A percentile compares a stretch with the other conserved stretches of the same genome.
These are phyloP conservation scores for Aegle marmelos DNA, from an alignment of 345 rosid genomes.

Conservation along the genomic window DNA sequence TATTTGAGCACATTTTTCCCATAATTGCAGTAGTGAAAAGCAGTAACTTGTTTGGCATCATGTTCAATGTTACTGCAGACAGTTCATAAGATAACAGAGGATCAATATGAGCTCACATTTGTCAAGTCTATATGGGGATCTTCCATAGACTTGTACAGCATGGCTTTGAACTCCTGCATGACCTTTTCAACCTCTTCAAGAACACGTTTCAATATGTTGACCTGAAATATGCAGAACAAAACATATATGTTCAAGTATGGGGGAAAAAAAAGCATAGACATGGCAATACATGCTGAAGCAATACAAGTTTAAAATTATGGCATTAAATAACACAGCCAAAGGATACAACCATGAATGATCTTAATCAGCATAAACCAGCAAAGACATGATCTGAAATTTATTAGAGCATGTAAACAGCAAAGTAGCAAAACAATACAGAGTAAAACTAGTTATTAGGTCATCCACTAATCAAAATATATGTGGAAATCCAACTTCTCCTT, in stretches of 20 bases:
- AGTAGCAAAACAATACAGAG: neutral
- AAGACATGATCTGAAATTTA: neutral
- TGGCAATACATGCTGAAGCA: neutral
- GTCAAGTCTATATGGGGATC: conserved; percentile 90
- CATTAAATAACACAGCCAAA: neutral
- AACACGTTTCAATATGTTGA: conserved; percentile 88
- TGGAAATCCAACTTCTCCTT: neutral
- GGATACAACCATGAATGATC: neutral
- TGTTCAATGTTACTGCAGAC: neutral
- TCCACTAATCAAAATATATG: neutral
- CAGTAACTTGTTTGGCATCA: neutral
- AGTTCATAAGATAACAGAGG: conserved; percentile 5
- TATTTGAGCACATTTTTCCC: neutral
- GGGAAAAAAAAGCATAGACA: conserved; percentile 2
- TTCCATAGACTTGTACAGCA: conserved; percentile 91
- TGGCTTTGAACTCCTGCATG: conserved; percentile 94
- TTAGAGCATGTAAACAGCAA: neutral
- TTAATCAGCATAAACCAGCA: neutral
- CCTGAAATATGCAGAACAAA: conserved; percentile 47
- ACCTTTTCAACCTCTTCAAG: conserved; percentile 99
- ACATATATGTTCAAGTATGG: neutral
- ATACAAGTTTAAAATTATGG: neutral
- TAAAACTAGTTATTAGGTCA: neutral
- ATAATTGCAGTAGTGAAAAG: neutral
- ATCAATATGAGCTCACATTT: conserved; percentile 47